Base-by-base conservation (phyloP, 441 rosid genomes). In the Pelargonium citronellum region DNA sequence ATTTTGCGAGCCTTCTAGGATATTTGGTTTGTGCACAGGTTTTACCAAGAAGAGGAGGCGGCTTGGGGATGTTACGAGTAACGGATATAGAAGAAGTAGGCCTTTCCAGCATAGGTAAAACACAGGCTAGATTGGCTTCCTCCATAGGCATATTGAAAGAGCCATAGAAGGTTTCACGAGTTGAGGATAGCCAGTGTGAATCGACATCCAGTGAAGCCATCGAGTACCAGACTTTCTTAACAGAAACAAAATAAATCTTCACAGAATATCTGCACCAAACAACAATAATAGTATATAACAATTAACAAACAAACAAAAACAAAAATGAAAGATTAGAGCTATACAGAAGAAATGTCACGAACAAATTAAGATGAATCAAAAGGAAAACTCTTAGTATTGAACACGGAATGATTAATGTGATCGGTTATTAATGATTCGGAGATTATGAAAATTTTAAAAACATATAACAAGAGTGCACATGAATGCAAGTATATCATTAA, bases 31-130 rank as follows among this genome's bases (percentile, higher is more conserved):
- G 9, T 46, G 51, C 13, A 12, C 51, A 46, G 51, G 51, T 46
- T 46, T 46, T 46, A 46, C 11, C 51, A 46, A 3, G 51, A 12
- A 46, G 51, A 46, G 51, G 51, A 55, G 62, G 62, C 15, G 62
- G 24, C 24, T 55, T 55, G 62, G 62, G 22, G 62, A 16, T 55
- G 24, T 55, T 55, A 55, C 15, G 10, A 17, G 8, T 55, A n/a
- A 15, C 15, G 62, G 62, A n/a, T 5, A 55, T 17, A 55, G 62
- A 55, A 55, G 20, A 55, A 55, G 62, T 55, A 17, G 62, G 62
- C 19, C 19, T 17, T 17, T 55, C 62, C 62, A 55, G 62, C 3
- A 0, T 7, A 55, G 15, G 24, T 15, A 46, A 46, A 46, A 46
- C 9, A 3, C 2, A 7, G 13, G 51, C 51, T 12, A 12, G 51